Conservation (phyloP, 2,329 filamentous ascomycete genomes). For the Botrytis deweyae region DNA sequence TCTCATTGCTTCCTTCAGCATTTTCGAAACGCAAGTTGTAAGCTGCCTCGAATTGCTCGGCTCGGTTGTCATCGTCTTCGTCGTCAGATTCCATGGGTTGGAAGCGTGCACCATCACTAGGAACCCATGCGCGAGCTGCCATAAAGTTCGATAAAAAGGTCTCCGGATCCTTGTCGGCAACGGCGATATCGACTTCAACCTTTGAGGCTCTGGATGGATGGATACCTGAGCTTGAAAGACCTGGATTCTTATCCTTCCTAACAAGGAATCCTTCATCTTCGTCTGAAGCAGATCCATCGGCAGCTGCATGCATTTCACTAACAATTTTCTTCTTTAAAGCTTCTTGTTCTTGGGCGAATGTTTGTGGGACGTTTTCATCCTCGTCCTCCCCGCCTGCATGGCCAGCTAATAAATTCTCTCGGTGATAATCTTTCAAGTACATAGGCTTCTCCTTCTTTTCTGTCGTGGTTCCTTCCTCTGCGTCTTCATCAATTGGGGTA, state of each 20-base stretch:
- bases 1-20: constrained; percentile 82
- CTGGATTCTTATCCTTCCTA: constrained; percentile 56
- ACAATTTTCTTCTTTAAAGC: constrained; percentile 75
- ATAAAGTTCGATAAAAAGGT: constrained; percentile 94
- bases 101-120: constrained; percentile 63
- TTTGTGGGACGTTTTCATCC: constrained; percentile 56
- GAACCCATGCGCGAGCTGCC: constrained; percentile 85
- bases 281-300: constrained; percentile 48
- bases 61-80: constrained; percentile 64
- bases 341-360: constrained; percentile 87
- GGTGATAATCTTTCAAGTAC: constrained; percentile 85
- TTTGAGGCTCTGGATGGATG: constrained; percentile 56
- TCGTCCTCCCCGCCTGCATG: constrained; percentile 60
- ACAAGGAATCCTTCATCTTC: constrained; percentile 67
- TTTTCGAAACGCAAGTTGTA: constrained; percentile 98
- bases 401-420: constrained; percentile 80
- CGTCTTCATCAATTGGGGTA: constrained; percentile 57
- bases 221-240: constrained; percentile 46
- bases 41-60: constrained; percentile 85
- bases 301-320: constrained; percentile 71
- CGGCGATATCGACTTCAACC: constrained; percentile 62
- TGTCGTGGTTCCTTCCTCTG: constrained; percentile 38
- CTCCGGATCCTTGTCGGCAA: constrained; percentile 86
- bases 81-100: constrained; percentile 92
- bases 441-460: constrained; percentile 78